These are phyloP conservation scores for Curvularia hawaiiensis DNA, from an alignment of 2,329 filamentous ascomycete genomes.

Conservation along the genomic window DNA sequence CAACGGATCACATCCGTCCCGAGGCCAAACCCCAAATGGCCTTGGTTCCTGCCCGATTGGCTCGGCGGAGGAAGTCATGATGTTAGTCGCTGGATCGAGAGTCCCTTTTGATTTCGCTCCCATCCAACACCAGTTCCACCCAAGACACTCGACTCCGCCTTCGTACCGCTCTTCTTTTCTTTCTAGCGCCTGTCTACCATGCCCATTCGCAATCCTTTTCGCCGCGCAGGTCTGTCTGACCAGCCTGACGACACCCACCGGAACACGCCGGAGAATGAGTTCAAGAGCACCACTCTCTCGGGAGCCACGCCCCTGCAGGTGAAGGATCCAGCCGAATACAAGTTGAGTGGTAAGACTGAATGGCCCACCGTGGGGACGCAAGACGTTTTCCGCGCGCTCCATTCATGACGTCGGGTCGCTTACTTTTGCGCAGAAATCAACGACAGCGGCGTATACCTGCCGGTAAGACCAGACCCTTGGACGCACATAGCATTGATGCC, in stretches of 20 bases:
- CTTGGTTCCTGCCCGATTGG: constrained; percentile 25
- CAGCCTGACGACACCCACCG: constrained; percentile 40
- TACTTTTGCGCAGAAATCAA: constrained; percentile 74
- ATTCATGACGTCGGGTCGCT: constrained; percentile 29
- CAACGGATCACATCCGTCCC: constrained; percentile 16
- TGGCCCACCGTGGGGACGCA: constrained; percentile 11
- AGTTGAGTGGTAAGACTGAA: constrained; percentile 55
- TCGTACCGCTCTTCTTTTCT: constrained; percentile 23
- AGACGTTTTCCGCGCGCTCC: constrained; percentile 7
- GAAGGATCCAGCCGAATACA: constrained; percentile 56
- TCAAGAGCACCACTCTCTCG: constrained; percentile 41
- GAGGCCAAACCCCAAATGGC: constrained; percentile 13
- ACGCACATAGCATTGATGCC: constrained; percentile 2
- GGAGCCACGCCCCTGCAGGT: constrained; percentile 51
- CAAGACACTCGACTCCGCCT: constrained; percentile 24
- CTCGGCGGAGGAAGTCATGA: constrained; percentile 24
- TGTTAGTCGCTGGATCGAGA: constrained; percentile 20
- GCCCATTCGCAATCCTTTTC: constrained; percentile 51
- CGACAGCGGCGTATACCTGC: constrained; percentile 92
- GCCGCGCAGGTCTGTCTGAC: constrained; percentile 43
- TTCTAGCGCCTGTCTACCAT: constrained; percentile 30
- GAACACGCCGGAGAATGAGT: constrained; percentile 39
- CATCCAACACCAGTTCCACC: constrained; percentile 23
- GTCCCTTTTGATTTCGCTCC: constrained; percentile 16
- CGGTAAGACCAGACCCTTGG: constrained; percentile 61